A percentile compares a stretch with the other conserved stretches of the same genome.
Conservation (phyloP, 2,329 filamentous ascomycete species). For the Ilyonectria sp. region DNA sequence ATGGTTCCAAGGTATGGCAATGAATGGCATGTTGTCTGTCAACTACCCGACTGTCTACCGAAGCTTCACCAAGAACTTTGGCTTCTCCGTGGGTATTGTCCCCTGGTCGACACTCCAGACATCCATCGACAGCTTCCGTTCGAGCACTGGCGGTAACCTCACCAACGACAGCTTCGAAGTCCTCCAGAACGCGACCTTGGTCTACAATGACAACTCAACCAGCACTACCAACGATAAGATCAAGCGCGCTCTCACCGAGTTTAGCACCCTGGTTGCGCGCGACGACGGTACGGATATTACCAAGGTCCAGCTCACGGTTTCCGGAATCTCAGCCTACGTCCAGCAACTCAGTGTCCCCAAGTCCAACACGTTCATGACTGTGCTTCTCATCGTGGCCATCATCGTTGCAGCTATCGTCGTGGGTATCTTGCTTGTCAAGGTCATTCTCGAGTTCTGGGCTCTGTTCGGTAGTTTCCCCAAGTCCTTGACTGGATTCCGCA, state of each 20-base stretch:
- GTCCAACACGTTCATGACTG: slow-evolving; percentile 96
- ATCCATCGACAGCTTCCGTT: slow-evolving; percentile 88
- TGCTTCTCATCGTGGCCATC: slow-evolving; percentile 90
- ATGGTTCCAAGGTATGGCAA: slow-evolving; percentile 94
- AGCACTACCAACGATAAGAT: slow-evolving; percentile 59
- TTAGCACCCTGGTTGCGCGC: slow-evolving; percentile 68
- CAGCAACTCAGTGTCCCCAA: slow-evolving; percentile 88
- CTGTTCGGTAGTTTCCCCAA: slow-evolving; percentile 90
- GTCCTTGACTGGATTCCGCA: slow-evolving; percentile 85
- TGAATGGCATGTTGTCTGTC: slow-evolving; percentile 97
- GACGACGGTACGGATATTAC: slow-evolving; percentile 48
- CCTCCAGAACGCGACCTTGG: slow-evolving; percentile 82
- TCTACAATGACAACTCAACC: slow-evolving; percentile 75
- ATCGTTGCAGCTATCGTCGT: slow-evolving; percentile 87
- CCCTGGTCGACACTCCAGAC: slow-evolving; percentile 86
- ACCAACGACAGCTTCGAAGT: slow-evolving; percentile 83
- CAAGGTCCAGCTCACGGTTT: slow-evolving; percentile 68
- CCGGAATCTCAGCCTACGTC: slow-evolving; percentile 86
- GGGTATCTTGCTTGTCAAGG: slow-evolving; percentile 89
- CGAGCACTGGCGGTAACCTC: slow-evolving; percentile 86
- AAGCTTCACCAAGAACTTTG: slow-evolving; percentile 94
- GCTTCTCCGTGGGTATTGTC: slow-evolving; percentile 88
- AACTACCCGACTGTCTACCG: slow-evolving; percentile 89
- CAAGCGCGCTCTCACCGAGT: slow-evolving; percentile 68
- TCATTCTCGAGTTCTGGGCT: slow-evolving; percentile 91